Percentiles rank a stretch among this genome's conserved stretches.
These are phyloP conservation scores for Houttuynia cordata DNA, from an alignment of 164 flowering plant genomes.

Conservation along the genomic window DNA sequence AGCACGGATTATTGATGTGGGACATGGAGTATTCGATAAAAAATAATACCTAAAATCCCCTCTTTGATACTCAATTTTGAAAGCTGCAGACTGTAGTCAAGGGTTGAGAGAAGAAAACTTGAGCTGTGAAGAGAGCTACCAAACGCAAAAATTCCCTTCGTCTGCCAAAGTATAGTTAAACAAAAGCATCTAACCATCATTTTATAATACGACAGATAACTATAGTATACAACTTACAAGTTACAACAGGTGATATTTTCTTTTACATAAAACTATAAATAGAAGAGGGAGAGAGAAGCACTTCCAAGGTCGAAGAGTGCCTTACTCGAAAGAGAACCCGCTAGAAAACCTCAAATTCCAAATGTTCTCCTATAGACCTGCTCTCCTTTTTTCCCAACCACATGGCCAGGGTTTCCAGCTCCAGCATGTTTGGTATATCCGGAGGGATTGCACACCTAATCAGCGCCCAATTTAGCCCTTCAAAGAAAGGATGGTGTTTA, in stretches of 20 bases:
- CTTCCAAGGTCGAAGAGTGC: neutral
- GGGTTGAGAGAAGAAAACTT: no score
- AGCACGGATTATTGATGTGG: no score
- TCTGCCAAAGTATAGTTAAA: no score
- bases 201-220: no score
- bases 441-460: constrained; percentile 72
- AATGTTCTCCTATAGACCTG: constrained; percentile 16
- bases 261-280: neutral
- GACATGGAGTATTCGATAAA: no score
- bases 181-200: neutral
- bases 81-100: no score
- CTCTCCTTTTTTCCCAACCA: constrained; percentile 18
- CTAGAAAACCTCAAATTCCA: constrained; percentile 62
- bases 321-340: neutral
- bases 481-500: constrained; percentile 69
- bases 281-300: neutral
- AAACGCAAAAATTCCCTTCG: no score
- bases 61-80: no score
- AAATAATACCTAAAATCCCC: no score
- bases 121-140: no score
- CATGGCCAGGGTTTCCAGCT: constrained; percentile 14
- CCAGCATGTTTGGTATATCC: constrained; percentile 37
- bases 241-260: neutral
- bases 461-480: constrained; percentile 80
- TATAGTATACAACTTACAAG: no score